phyloP scores from a whole-genome alignment of 2,329 filamentous ascomycete species.

The Domatiomyces catenatus region DNA sequence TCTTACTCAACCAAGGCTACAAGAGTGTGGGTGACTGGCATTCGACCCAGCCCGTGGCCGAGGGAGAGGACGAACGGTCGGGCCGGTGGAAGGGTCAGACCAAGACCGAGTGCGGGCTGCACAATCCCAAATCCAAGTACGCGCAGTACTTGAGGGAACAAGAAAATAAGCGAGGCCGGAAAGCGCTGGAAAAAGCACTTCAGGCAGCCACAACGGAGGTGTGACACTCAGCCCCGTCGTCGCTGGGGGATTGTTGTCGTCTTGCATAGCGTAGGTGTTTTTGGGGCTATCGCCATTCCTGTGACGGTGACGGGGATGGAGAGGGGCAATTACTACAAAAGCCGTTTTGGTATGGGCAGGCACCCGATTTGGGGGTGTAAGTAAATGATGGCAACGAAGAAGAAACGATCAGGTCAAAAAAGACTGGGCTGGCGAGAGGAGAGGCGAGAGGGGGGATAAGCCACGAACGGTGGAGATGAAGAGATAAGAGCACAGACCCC shows the following conservation, averaged over 20 bases:
- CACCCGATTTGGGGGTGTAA: not conserved
- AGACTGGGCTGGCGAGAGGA: not conserved
- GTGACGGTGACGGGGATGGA: not conserved
- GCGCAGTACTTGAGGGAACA: slow-evolving; percentile 66
- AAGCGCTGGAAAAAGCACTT: slow-evolving; percentile 34
- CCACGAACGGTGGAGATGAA: too few species aligned
- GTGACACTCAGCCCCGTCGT: not conserved
- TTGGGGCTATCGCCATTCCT: not conserved
- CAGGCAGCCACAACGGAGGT: slow-evolving; percentile 12
- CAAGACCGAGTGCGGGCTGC: slow-evolving; percentile 97
- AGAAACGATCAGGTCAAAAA: not conserved
- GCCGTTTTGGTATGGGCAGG: not conserved
- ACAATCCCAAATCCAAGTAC: slow-evolving; percentile 93
- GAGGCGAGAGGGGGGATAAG: too few species aligned
- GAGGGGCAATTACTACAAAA: not conserved
- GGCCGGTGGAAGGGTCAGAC: slow-evolving; percentile 91
- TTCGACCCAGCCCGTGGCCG: slow-evolving; percentile 76
- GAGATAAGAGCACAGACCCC: too few species aligned
- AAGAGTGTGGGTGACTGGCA: slow-evolving; percentile 98
- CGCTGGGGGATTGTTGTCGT: not conserved
- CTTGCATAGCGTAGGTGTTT: slow-evolving; percentile 16
- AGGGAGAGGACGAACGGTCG: slow-evolving; percentile 87
- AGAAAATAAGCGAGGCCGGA: slow-evolving; percentile 50
- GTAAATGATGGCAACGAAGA: not conserved
- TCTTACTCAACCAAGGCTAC: slow-evolving; percentile 81